Evolutionary conservation across 2,329 filamentous ascomycete genomes (phyloP), one percentile per base, ranked within the genome.

Genomic region (Dendrostoma leiphaemia): DNA sequence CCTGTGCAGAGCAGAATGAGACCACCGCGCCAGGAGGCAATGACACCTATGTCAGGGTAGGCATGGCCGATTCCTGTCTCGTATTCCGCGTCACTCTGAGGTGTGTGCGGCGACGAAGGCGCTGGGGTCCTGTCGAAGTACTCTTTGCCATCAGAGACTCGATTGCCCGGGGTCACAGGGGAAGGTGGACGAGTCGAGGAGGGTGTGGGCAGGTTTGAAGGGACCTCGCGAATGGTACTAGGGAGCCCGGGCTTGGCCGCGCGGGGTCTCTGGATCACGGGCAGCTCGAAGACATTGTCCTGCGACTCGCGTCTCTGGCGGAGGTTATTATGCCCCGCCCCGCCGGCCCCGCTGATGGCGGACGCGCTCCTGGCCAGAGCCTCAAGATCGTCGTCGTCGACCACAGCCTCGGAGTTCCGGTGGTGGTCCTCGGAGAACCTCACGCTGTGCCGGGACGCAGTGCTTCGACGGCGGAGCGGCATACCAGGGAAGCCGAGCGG

Each of bases 1-100:
- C 70, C 73, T 3, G 72, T 74, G 19, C 70, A 67, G 19, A 72
- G 52, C 29, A 74, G 59, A 24, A 74, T 68, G 56, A 72, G 55
- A 6, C 63, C 62, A 1, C 72, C 72, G 38, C 69, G 65, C 68
- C 71, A 71, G 10, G 70, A 74, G 38, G 38, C 51, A 46, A 59
- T 56, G 4, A 56, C 43, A n/a, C 55, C 51, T 4, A 58, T 35
- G 19, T 58, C 58, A 23, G 58, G 58, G 32, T 59, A 59, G 6
- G 48, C 40, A 31, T 46, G 46, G 12, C 47, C 48, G 1, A 34
- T 40, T 9, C 53, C 53, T 15, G 34, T 40, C 48, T 54, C 53
- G 26, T 51, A 32, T 21, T 34, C 53, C 3, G 53, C 46, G 13
- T 34, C 48, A 28, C 47, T 35, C 7, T 12, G 32, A 8, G 32